These are phyloP conservation scores for Escallonia herrerae DNA, from an alignment of 129 eudicot species.

Conservation along the genomic window DNA sequence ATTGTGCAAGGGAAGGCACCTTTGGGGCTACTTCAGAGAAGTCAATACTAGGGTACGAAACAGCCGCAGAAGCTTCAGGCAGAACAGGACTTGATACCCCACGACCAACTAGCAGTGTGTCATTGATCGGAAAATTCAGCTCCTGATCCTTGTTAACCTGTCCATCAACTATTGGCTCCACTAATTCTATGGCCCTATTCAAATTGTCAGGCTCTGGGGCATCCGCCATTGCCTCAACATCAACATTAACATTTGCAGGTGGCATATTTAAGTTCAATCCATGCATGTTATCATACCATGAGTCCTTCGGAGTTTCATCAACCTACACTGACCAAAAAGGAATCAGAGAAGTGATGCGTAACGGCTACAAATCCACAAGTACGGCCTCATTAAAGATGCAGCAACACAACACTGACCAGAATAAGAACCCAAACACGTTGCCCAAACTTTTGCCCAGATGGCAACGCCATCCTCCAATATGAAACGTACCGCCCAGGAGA, in stretches of 20 bases:
- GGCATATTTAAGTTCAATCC: constrained; percentile 65
- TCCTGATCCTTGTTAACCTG: constrained; percentile 36
- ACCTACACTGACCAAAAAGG: constrained; percentile 35
- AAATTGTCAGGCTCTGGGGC: constrained; percentile 21
- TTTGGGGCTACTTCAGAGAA: constrained; percentile 14
- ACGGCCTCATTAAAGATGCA: neutral
- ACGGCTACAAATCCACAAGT: neutral
- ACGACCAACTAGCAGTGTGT: constrained; percentile 42
- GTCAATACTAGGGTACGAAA: constrained; percentile 40
- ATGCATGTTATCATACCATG: constrained; percentile 16
- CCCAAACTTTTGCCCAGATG: constrained; percentile 89
- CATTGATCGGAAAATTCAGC: constrained; percentile 62
- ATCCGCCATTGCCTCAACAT: constrained; percentile 13
- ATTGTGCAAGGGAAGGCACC: constrained; percentile 5
- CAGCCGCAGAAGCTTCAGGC: constrained; percentile 15
- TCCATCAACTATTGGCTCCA: constrained; percentile 17
- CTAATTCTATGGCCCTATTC: constrained; percentile 16
- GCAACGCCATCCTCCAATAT: constrained; percentile 86
- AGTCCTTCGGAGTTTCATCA: constrained; percentile 52
- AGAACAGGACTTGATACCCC: constrained; percentile 4
- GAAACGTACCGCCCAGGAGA: constrained; percentile 78
- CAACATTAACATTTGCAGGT: constrained; percentile 32
- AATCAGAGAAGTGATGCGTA: neutral
- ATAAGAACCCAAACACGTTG: constrained; percentile 97
- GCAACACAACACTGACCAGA: constrained; percentile 32